phyloP scores from a whole-genome alignment of 257 asterid species.

The Nicotiana attenuata region DNA sequence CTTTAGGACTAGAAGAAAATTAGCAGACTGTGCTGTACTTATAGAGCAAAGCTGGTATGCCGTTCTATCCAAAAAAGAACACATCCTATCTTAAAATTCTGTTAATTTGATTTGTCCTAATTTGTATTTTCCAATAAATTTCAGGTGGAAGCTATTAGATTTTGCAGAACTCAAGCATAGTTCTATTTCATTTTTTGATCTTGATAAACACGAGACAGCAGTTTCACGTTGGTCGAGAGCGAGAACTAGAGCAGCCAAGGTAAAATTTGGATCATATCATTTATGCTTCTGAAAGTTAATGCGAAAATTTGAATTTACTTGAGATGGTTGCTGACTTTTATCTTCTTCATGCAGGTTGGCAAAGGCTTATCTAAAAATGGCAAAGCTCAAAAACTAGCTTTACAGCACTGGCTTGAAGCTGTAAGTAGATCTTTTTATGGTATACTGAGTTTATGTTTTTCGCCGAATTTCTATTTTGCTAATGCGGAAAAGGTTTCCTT shows the following conservation, averaged over 20 bases:
- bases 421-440: slow-evolving; percentile 38
- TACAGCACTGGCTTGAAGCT: slow-evolving; percentile 98
- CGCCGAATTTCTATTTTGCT: slow-evolving; percentile 6
- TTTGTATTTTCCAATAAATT: not conserved
- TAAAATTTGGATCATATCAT: slow-evolving; percentile 19
- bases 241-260: slow-evolving; percentile 94
- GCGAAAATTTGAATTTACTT: not conserved
- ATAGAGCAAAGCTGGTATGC: slow-evolving; percentile 82
- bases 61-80: not conserved
- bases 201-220: slow-evolving; percentile 86
- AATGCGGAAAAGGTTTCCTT: slow-evolving; percentile 10
- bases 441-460: not conserved
- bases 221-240: slow-evolving; percentile 93
- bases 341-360: slow-evolving; percentile 52
- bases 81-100: not conserved
- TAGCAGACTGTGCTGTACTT: slow-evolving; percentile 92
- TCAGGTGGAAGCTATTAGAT: slow-evolving; percentile 79
- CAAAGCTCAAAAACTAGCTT: slow-evolving; percentile 87
- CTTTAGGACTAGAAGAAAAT: slow-evolving; percentile 79
- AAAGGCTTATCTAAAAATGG: slow-evolving; percentile 81
- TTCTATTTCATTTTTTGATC: slow-evolving; percentile 82
- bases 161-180: slow-evolving; percentile 89
- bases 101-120: not conserved
- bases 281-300: not conserved
- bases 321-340: not conserved